These are phyloP conservation scores for Epichloe sylvatica DNA, from an alignment of 2,329 filamentous ascomycete species.

Conservation along the genomic window DNA sequence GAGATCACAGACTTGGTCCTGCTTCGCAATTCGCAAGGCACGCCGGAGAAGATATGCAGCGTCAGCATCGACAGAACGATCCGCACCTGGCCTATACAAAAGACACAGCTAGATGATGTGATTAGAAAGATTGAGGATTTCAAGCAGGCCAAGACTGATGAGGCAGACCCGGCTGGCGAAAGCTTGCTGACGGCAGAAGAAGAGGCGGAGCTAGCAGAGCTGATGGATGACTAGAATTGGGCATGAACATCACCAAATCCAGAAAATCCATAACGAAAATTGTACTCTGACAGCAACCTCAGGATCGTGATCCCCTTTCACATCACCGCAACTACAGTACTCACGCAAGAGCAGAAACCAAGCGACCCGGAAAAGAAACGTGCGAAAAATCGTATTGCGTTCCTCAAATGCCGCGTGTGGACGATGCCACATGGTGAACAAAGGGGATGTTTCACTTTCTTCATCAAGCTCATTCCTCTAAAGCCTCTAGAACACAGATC, in stretches of 20 bases:
- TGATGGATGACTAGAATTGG: constrained; percentile 55
- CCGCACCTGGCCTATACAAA: constrained; percentile 64
- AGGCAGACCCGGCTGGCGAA: constrained; percentile 28
- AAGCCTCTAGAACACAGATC: no score
- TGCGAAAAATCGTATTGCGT: neutral
- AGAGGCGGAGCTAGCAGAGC: constrained; percentile 77
- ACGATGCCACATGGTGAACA: neutral
- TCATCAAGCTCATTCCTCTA: neutral
- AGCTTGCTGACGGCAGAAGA: constrained; percentile 70
- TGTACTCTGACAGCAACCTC: neutral
- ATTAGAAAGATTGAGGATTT: constrained; percentile 32
- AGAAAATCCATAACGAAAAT: no score
- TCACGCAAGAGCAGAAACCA: no score
- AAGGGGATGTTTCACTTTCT: neutral
- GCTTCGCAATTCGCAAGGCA: constrained; percentile 27
- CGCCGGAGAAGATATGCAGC: constrained; percentile 48
- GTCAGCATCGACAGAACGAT: constrained; percentile 85
- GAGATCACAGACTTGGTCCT: constrained; percentile 75
- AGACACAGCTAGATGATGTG: constrained; percentile 38
- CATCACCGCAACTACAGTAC: neutral
- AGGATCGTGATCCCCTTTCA: neutral
- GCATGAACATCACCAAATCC: neutral
- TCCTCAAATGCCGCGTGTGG: neutral
- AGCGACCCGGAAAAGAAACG: neutral
- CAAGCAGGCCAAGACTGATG: constrained; percentile 31